Percentiles rank a stretch among this genome's conserved stretches.
These are phyloP conservation scores for Alloteropsis semialata DNA, from an alignment of 176 grass and related monocot genomes.

Conservation along the genomic window DNA sequence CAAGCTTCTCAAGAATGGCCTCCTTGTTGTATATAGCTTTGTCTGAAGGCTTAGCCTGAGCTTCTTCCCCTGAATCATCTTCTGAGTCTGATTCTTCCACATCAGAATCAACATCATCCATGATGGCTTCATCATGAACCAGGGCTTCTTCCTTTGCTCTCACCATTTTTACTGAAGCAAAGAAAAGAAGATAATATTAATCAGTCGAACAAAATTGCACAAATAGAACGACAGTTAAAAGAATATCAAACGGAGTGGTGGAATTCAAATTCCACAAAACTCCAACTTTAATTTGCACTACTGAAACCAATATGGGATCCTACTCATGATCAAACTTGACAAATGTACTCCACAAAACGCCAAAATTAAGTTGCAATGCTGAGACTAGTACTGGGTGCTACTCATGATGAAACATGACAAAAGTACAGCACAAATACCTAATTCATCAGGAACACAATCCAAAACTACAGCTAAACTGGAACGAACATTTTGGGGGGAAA, in stretches of 20 bases:
- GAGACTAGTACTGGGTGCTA: neutral
- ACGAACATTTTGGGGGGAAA: neutral
- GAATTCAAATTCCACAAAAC: neutral
- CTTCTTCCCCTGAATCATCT: conserved; percentile 56
- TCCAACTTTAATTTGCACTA: neutral
- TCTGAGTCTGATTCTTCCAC: conserved; percentile 41
- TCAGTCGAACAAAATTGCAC: neutral
- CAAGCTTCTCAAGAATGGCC: conserved; percentile 66
- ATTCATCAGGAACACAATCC: neutral
- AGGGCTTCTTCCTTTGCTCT: conserved; percentile 4
- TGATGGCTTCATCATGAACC: conserved; percentile 25
- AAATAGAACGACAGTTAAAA: neutral
- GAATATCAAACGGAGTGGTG: neutral
- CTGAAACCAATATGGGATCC: no score
- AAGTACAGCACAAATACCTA: neutral
- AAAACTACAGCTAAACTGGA: neutral
- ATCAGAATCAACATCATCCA: conserved; percentile 35
- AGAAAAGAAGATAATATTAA: neutral
- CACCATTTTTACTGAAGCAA: conserved; percentile 36
- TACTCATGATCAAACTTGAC: no score
- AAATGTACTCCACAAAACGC: no score
- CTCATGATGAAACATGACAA: neutral
- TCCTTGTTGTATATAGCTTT: conserved; percentile 77
- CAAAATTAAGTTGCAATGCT: no score
- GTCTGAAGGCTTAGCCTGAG: conserved; percentile 49